Evolutionary conservation across 2,329 filamentous ascomycete species (phyloP), one percentile per base, ranked within the genome.

Genomic region (Paraphaeosphaeria minitans): DNA sequence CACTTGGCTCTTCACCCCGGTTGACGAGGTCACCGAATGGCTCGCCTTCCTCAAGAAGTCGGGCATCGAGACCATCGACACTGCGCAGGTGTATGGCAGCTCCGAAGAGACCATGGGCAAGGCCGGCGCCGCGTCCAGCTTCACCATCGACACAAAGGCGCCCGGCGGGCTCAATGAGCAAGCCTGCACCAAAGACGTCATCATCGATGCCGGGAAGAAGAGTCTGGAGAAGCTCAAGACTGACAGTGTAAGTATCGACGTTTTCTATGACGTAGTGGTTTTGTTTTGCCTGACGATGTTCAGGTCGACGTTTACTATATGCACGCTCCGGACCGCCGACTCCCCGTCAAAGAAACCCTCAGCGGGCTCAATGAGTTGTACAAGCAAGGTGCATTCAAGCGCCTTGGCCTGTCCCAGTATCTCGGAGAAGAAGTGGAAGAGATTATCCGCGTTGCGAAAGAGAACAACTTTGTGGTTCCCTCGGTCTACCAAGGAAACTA

Each of bases 401-500:
- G 61, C 12, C 49, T 64, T 37, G 61, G 61, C 24, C 46, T 64
- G 10, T 53, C 46, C 37, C 59, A 64, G 27, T 64, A 51, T 37
- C 13, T 35, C 2, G 13, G 33, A 6, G 27, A 45, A 6, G 39
- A 64, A 19, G 56, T 64, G 10, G 24, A 55, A 14, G 50, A 56
- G 27, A 50, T 64, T 8, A n/a, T 29, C 37, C 14, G 39, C 19
- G 9, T 55, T 1, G 41, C 21, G 35, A 50, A 59, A 31, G 56
- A 49, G 12, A 59, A 60, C 16, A 41, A 39, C 12, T 62, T 19
- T n/a, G 43, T 60, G 6, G 4, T 49, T 6, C 80, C 79, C 0
- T 69, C 72, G 0, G 75, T 79, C 3, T 82, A 78, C 60, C 78
- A 82, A 62, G 78, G 74, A 0, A 73, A 71, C 53, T 78, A 78